A percentile compares a stretch with the other conserved stretches of the same genome.
Evolutionary conservation across 73 alveolate species (phyloP).

Genomic region (Symbiodinium natans): DNA sequence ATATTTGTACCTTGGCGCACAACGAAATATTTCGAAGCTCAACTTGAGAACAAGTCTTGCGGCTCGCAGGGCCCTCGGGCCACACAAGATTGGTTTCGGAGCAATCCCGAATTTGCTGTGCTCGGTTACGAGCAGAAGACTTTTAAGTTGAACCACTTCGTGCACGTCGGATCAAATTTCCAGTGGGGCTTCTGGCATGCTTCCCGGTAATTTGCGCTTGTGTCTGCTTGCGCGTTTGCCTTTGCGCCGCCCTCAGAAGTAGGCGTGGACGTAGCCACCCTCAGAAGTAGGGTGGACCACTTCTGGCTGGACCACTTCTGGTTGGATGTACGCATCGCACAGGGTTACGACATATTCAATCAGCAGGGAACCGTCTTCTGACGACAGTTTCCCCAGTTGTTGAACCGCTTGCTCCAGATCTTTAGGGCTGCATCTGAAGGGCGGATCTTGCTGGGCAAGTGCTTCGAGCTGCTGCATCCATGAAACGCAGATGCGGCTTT

Average conservation of each 20-base stretch:
- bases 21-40: neutral
- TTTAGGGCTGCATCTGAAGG: neutral
- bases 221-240: too few species aligned
- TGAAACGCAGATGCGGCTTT: neutral
- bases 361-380: neutral
- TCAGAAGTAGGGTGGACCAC: too few species aligned
- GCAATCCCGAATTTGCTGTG: neutral
- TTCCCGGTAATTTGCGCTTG: too few species aligned
- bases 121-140: neutral
- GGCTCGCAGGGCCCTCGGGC: neutral
- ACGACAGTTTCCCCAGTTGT: neutral
- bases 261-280: too few species aligned
- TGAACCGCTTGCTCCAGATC: neutral
- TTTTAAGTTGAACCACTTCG: neutral
- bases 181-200: neutral
- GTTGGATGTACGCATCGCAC: neutral
- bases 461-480: neutral
- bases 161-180: neutral
- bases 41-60: neutral
- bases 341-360: neutral
- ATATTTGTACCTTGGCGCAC: neutral
- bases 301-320: too few species aligned
- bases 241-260: too few species aligned
- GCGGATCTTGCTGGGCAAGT: neutral
- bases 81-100: neutral